phyloP scores from a whole-genome alignment of 2,329 filamentous ascomycete genomes.

The Fusarium pininemorale region DNA sequence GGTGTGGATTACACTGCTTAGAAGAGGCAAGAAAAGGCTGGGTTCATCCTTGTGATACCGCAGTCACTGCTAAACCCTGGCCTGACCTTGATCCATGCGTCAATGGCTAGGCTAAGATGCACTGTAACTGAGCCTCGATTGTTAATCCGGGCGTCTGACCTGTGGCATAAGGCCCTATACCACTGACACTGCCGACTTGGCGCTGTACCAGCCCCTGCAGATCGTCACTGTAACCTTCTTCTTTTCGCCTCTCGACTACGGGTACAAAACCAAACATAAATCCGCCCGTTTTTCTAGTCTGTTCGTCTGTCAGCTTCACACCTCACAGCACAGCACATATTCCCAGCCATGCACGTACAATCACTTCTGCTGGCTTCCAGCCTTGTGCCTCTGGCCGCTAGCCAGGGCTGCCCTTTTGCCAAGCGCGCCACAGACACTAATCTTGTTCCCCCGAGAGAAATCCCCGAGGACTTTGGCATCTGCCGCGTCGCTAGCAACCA shows the following conservation, averaged over 20 bases:
- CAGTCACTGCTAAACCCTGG: background rate
- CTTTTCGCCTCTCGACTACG: background rate
- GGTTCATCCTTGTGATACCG: conserved; percentile 6
- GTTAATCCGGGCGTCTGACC: conserved; percentile 15
- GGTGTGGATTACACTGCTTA: conserved; percentile 1
- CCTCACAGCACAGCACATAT: background rate
- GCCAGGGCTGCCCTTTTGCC: conserved; percentile 30
- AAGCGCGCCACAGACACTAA: conserved; percentile 20
- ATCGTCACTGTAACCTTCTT: conserved; percentile 3
- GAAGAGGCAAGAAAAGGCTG: background rate
- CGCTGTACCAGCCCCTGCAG: conserved; percentile 18
- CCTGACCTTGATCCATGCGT: background rate
- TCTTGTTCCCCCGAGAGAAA: conserved; percentile 19
- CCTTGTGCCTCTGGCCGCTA: conserved; percentile 26
- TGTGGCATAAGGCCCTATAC: conserved; percentile 6
- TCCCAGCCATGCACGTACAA: conserved; percentile 23
- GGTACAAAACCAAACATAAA: conserved; percentile 26
- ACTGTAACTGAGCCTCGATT: conserved; percentile 12
- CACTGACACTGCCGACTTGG: conserved; percentile 25
- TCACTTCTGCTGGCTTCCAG: conserved; percentile 33
- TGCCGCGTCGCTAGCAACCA: conserved; percentile 47
- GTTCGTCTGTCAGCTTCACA: background rate
- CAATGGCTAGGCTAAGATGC: background rate
- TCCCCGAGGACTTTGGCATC: conserved; percentile 32
- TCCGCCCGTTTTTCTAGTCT: background rate